Base-by-base conservation (phyloP, 2,329 filamentous ascomycete species). In the Paracoccidioides lutzii region DNA sequence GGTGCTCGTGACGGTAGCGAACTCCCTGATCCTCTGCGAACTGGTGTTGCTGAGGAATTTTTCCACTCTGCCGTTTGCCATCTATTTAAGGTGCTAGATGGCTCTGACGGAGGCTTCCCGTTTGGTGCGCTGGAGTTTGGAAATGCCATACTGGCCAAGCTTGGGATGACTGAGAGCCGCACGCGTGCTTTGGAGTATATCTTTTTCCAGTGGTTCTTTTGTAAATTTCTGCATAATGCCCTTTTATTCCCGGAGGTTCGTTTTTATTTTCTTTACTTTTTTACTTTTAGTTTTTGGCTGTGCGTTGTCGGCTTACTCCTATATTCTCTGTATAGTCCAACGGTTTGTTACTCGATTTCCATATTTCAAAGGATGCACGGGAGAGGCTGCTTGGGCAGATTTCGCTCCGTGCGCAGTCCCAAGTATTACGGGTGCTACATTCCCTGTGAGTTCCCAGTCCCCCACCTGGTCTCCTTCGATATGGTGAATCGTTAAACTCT, bases 151-250 rank as follows among this genome's bases (percentile, higher is more conserved):
- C 74, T 95, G 46, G 79, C 80, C 57, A 90, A 90, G 64, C 75
- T 95, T 58, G 73, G 77, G 40, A 83, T 88, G 60, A 78, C 78
- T 61, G 84, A 85, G 61, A 81, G 81, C 60, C 82, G 87, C 59
- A 84, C 87, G 61, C 82, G 81, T 62, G 89, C 89, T 42, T 82
- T 89, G 59, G 83, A 83, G 62, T 94, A 90, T 75, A 80, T 97
- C 61, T 84, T 96, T 60, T 88, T 85, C 64, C 87, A 90, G 67
- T 98, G 91, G 83, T 84, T 96, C 59, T 95, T 97, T 69, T 87
- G 89, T 59, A 85, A 85, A 53, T 96, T 93, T 71, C 76, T 97
- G 40, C 79, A 88, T 49, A 85, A 87, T 63, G 85, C 89, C 54
- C 81, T 97, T 65, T 87, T 89, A 50, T 87, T 93, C 65, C 93